Base-by-base conservation (phyloP, 305 asterid species). In the Fraxinus platypoda region DNA sequence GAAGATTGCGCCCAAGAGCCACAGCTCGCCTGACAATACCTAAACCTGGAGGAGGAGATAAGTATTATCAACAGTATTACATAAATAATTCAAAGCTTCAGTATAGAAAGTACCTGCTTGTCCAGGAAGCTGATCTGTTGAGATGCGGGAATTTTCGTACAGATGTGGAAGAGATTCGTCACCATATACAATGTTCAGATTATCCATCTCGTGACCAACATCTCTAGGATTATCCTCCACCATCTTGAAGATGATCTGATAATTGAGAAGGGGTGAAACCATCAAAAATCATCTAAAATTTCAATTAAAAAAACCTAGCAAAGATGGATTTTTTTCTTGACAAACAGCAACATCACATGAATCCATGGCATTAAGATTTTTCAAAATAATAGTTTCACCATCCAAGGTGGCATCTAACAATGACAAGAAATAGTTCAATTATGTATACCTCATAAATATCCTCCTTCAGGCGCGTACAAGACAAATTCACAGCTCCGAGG, bases 141-240 rank as follows among this genome's bases (percentile, higher is more conserved):
- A 94, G 77, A 96, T 85, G 59, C 96, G 97, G 83, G 98, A 93
- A 87, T 96, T 96, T 80, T 96, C 99, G 74, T 96, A 96, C 59
- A 96, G 87, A 87, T 91, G 99, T 2, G 99, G 95, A 74, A 96
- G 95, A 87, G 98, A 92, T 80, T 96, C 99, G 74, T 96, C 99
- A 33, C 98, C 99, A 79, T 93, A 96, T 64, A 93, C 92, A 80
- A 96, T 86, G 84, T 94, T 92, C 89, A 96, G 88, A 82, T 94
- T 94, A 88, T 94, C 98, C 97, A 96, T 91, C 90, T 92, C 98
- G 46, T 89, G 95, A 79, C 97, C 97, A 82, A 94, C 95, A 84
- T 96, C 99, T 88, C 98, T 93, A 23, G 99, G 99, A 88, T 94
- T 93, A 86, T 94, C 95, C 90, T 95, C 99, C 88, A 96, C 98